Evolutionary conservation across 2,329 filamentous ascomycete genomes (phyloP), one percentile per base, ranked within the genome.

Genomic region (Epicoccum sorghinum): DNA sequence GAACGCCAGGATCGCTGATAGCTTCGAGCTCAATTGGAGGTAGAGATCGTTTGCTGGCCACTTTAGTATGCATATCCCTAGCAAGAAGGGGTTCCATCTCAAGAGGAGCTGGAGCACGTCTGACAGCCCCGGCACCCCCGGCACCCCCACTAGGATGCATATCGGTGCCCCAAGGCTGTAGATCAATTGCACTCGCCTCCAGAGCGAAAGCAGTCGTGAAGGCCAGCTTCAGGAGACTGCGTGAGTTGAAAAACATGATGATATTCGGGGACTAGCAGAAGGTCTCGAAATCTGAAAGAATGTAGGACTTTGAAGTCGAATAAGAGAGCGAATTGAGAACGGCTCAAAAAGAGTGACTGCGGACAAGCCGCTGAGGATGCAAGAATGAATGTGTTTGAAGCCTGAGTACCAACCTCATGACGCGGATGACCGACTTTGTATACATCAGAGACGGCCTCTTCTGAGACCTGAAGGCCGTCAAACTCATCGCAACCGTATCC

Each of bases 231-330:
- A 56, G 9, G 4, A 65, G 43, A 37, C 50, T 57, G 29, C 57
- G 48, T 27, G 53, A 14, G 22, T 62, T 60, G 43, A 59, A 56
- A 29, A 52, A 60, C 62, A 65, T 65, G 18, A n/a, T 49, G 44
- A 9, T n/a, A 23, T 10, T 29, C 9, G 9, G 3, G 9, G 27
- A 29, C 27, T 6, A 29, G 27, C 27, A 7, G 6, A 6, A 29
- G 9, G 10, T 39, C 22, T 18, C 5, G 5, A n/a, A 6, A 22
- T 38, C 5, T 4, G 1, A 51, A 47, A 12, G 47, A 51, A 6
- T n/a, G 47, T 46, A 13, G 8, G 38, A 38, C 47, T 25, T 33
- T 32, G 13, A 35, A 45, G 37, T 29, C 18, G 30, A n/a, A 29
- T 8, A 9, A 30, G 24, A 22, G 23, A 40, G 22, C 5, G 29